Evolutionary conservation across 129 eudicot genomes (phyloP), one percentile per base, ranked within the genome.

Genomic region (Calendula officinalis): DNA sequence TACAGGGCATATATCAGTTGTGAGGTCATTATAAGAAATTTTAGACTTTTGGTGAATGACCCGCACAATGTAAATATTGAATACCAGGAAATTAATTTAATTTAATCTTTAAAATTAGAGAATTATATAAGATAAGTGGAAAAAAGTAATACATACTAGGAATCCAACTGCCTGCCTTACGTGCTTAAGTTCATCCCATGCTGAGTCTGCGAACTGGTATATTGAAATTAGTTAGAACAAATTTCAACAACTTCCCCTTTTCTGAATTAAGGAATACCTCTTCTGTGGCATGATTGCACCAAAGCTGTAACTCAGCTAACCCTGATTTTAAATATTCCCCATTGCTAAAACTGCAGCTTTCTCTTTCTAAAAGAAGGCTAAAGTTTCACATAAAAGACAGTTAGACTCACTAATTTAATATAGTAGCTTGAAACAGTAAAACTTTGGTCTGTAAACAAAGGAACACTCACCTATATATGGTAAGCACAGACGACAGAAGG

Each of bases 1-100:
- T 84, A 92, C 98, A 13, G 98, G 83, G 60, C 98, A 92, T 55
- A 92, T 77, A 16, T 92, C 89, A 16, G 45, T 69, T 35, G 83
- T 81, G 49, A 92, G 81, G 47, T 79, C 85, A 40, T 83, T 88
- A 65, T 77, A 88, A 13, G 88, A 39, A 63, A 85, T 83, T 73
- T 72, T 65, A 14, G 81, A 72, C 71, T 88, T 92, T 72, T 88
- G 91, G 61, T 85, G 88, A 48, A 88, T 81, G 60, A 92, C 91
- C 98, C 88, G 86, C 73, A 35, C 13, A 33, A 39, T 32, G 37
- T 54, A 40, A 64, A 65, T 56, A 9, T 44, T n/a, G n/a, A 7
- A 43, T 34, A 34, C 70, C 6, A 13, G 12, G 17, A 60, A 32
- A 52, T 14, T 22, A 22, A 22, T 22, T 22, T 22, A 9, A 15